Base-by-base conservation (phyloP, 441 rosid species). In the Gossypium armourianum region DNA sequence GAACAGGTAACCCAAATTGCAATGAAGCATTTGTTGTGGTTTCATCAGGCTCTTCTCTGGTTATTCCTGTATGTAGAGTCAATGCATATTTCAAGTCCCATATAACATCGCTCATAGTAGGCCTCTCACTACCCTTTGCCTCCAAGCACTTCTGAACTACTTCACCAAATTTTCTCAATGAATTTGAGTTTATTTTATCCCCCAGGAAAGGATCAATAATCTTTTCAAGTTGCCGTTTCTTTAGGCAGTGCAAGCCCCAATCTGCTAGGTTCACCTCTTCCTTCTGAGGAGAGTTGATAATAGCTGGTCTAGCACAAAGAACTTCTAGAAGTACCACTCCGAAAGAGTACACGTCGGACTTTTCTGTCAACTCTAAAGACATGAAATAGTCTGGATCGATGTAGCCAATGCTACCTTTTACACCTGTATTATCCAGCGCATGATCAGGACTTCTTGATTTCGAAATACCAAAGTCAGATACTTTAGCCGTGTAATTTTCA, bases 381-480 rank as follows among this genome's bases (percentile, higher is more conserved):
- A 28, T 17, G 16, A 61, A 28, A 13, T 71, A 71, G 15, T 71
- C 74, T 1, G 62, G 74, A 71, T 71, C 69, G 3, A 71, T 60
- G 29, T 71, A 71, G 8, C 74, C 69, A 2, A 71, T 52, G 15
- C 68, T 71, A 0, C 74, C 74, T 62, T 71, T 71, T 1, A 62
- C 1, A 13, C 57, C 69, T 0, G 69, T 61, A 54, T 69, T 71
- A 36, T 24, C 28, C 21, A 62, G 6, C 3, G 21, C 68, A 52
- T 50, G 62, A 72, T 80, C 82, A 7, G 65, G 75, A 6, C 68
- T 50, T n/a, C 81, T 82, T 2, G 75, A 68, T 62, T 74, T 85
- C 8, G 86, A 83, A 15, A 87, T 83, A 8, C 91, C 90, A 16
- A 84, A 86, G 63, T 84, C 86, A 0, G 86, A 84, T 20, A 83